Base-by-base conservation (phyloP, 768 basidiomycete genomes). In the Tephrocybe sp. region DNA sequence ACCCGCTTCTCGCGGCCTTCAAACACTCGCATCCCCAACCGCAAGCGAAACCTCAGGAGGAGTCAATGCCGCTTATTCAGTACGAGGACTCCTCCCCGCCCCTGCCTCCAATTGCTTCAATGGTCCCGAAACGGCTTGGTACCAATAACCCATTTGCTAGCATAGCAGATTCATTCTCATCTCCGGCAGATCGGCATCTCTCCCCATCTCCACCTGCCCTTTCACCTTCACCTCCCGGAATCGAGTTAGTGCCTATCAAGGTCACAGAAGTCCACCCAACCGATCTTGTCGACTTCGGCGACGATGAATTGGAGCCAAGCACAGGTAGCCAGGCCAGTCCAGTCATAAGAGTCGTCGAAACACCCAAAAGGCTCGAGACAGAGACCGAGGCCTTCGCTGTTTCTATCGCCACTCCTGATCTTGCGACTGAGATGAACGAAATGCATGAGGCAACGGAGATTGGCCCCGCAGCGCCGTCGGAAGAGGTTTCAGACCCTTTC, bases 1-100 rank as follows among this genome's bases (percentile, higher is more conserved):
- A 49, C n/a, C 42, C 53, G 5, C 54, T 55, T 12, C 40, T 56
- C 9, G 38, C 53, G 8, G 54, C 50, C 7, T 60, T 62, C 39
- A 58, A 60, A 39, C 51, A 49, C 25, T 36, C 53, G 4, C 54
- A 49, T 5, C 5, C 18, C 11, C 32, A 21, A 23, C 15, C 45
- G 3, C 25, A 30, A 8, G 25, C 42, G 11, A 41, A 43, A n/a
- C 18, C 20, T 4, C 42, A 32, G 25, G 17, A 41, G 25, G 49
- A 44, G 21, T 24, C 44, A 21, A 18, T 53, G 25, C 39, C 37
- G 3, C 55, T 54, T 18, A 54, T 57, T 15, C 36, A 45, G 14
- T 54, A 54, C 23, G 50, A 51, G 3, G 2, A 11, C 24, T 37
- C 46, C 23, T 45, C 33, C 4, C 42, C 52, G 24, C 33, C 51